phyloP scores from a whole-genome alignment of 768 basidiomycete species.

The Boletus reticulatus region DNA sequence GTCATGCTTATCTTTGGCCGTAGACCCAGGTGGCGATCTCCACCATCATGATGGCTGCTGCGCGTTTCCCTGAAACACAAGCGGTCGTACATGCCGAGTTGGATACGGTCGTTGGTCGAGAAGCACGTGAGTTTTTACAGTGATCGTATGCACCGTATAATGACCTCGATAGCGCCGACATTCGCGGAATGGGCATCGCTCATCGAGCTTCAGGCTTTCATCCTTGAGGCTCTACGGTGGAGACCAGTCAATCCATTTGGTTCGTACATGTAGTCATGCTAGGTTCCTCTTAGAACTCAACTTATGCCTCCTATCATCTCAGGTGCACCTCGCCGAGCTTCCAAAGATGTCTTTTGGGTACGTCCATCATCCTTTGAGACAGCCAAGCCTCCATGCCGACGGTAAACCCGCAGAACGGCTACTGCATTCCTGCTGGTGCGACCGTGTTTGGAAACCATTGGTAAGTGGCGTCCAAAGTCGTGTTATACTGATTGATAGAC shows the following conservation, averaged over 20 bases:
- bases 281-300: background rate
- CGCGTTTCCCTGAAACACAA: constrained; percentile 33
- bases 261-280: background rate
- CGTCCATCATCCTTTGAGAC: background rate
- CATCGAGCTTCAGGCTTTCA: constrained; percentile 37
- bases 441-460: constrained; percentile 34
- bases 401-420: constrained; percentile 28
- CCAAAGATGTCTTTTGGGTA: constrained; percentile 29
- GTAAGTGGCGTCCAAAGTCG: constrained; percentile 4
- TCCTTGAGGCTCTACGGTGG: constrained; percentile 40
- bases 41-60: constrained; percentile 38
- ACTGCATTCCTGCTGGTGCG: constrained; percentile 34
- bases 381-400: background rate
- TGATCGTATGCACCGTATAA: background rate
- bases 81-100: constrained; percentile 36
- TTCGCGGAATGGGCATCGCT: constrained; percentile 35
- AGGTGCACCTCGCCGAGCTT: constrained; percentile 24
- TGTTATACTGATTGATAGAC: background rate
- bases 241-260: constrained; percentile 36
- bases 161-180: constrained; percentile 31
- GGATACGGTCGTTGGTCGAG: constrained; percentile 35
- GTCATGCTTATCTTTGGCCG: background rate
- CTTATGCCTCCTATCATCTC: background rate
- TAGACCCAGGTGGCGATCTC: constrained; percentile 29
- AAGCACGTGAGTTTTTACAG: constrained; percentile 23